phyloP scores from a whole-genome alignment of 345 rosid species.

The Mangifera indica region DNA sequence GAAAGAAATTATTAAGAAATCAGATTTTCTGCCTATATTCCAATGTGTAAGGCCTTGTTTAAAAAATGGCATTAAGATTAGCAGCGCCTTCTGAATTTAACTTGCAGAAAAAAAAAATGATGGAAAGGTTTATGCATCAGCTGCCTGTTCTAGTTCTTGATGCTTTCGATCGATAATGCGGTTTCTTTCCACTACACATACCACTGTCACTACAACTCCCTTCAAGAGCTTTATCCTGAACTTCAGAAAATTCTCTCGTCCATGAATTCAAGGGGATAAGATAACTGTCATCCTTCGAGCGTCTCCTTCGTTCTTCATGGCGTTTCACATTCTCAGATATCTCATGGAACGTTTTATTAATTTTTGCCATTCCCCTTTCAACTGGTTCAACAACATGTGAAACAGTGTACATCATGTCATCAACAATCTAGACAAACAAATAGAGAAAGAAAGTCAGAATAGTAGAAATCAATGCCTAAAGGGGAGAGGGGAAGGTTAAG shows the following conservation, averaged over 20 bases:
- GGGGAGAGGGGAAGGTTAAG: neutral
- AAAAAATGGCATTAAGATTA: constrained; percentile 1
- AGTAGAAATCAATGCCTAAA: neutral
- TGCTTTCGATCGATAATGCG: constrained; percentile 38
- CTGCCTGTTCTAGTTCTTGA: constrained; percentile 41
- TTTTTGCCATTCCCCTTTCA: constrained; percentile 89
- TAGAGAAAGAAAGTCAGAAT: neutral
- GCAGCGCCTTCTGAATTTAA: constrained; percentile 3
- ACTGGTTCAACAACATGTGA: constrained; percentile 98
- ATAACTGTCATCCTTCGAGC: constrained; percentile 75
- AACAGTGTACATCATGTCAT: constrained; percentile 97
- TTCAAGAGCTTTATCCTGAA: constrained; percentile 55
- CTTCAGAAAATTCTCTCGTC: constrained; percentile 79
- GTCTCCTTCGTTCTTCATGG: constrained; percentile 64
- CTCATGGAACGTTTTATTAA: constrained; percentile 77
- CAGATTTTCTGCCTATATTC: constrained; percentile 9
- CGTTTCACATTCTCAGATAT: constrained; percentile 90
- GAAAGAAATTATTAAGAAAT: neutral
- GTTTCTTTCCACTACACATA: constrained; percentile 55
- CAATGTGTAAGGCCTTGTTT: neutral
- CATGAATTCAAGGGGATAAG: constrained; percentile 79
- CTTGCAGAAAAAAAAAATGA: neutral
- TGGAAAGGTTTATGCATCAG: constrained; percentile 17
- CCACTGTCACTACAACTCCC: constrained; percentile 96
- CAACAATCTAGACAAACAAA: constrained; percentile 64